Base-by-base conservation (phyloP, 1,284 basidiomycete species). In the Omphalotus olearius region DNA sequence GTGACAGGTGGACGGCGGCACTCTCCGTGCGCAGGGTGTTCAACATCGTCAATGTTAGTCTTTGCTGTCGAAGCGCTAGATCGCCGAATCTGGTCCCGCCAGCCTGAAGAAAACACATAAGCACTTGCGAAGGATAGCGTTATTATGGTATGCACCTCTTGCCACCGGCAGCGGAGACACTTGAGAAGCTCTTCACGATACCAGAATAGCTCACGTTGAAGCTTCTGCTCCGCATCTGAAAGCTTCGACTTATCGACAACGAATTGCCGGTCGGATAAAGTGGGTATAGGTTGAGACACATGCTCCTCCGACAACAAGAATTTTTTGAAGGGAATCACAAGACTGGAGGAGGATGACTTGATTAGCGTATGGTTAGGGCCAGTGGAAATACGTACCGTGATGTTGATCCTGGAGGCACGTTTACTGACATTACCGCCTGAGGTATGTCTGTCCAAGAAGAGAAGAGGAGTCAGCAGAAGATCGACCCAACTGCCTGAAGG, bases 241-340 rank as follows among this genome's bases (percentile, higher is more conserved):
- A 89, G 70, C 50, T 75, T 78, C 9, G 84, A 79, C 62, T 90
- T 90, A 17, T 85, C 79, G 0, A 98, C 87, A 14, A 98, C 85
- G 66, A 95, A 98, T 64, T 99, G 96, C n/a, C 93, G 78, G 53
- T 90, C 84, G 3, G 88, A 88, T 30, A 96, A 70, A 4, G 85
- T 83, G 0, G 96, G 96, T 53, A 98, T 91, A 1, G 88, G 79
- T 39, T 74, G 73, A 2, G 79, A 76, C 9, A 83, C 67, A 3
- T 77, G 66, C n/a, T 79, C 78, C 26, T 79, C 74, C 0, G 82
- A 62, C 3, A 97, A 67, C 0, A 75, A 68, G 49, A 90, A 74
- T 55, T 87, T 85, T 59, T 77, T 81, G 40, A 97, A 68, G 0
- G 94, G 93, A 13, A 98, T 69, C 10, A 93, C 70, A 45, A 97